These are phyloP conservation scores for Saccharomycopsis fodiens DNA, from an alignment of 805 yeast species.

Conservation along the genomic window DNA sequence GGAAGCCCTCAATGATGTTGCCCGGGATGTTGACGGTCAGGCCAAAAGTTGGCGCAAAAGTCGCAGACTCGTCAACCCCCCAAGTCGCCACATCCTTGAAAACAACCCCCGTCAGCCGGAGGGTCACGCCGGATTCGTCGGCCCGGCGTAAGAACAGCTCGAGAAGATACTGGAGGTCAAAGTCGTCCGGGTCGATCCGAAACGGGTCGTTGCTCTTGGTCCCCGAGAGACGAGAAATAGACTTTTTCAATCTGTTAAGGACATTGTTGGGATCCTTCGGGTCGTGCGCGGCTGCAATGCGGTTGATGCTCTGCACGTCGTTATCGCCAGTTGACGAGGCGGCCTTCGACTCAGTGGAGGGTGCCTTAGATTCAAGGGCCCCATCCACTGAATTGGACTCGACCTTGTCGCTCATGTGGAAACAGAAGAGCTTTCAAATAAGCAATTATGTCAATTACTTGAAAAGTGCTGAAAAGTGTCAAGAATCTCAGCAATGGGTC, in stretches of 20 bases:
- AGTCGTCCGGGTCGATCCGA: conserved; percentile 29
- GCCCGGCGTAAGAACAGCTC: conserved; percentile 28
- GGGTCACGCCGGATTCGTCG: conserved; percentile 3
- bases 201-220: background rate
- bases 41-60: conserved; percentile 39
- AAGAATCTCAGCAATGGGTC: too few species aligned
- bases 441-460: too few species aligned
- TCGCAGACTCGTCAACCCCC: conserved; percentile 46
- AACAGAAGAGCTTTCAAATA: too few species aligned
- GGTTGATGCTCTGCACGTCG: conserved; percentile 3
- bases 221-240: background rate
- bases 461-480: too few species aligned
- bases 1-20: background rate
- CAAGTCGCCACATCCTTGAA: conserved; percentile 36
- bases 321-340: too few species aligned
- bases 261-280: conserved; percentile 15
- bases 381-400: too few species aligned
- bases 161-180: conserved; percentile 33
- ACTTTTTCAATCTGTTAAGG: background rate
- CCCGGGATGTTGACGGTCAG: conserved; percentile 1
- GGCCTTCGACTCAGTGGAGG: too few species aligned
- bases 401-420: too few species aligned
- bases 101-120: conserved; percentile 40
- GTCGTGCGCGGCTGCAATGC: conserved; percentile 10
- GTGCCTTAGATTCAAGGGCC: too few species aligned